A percentile compares a stretch with the other conserved stretches of the same genome.
Evolutionary conservation across 1,284 basidiomycete species (phyloP).

Genomic region (Ganoderma multipileum): DNA sequence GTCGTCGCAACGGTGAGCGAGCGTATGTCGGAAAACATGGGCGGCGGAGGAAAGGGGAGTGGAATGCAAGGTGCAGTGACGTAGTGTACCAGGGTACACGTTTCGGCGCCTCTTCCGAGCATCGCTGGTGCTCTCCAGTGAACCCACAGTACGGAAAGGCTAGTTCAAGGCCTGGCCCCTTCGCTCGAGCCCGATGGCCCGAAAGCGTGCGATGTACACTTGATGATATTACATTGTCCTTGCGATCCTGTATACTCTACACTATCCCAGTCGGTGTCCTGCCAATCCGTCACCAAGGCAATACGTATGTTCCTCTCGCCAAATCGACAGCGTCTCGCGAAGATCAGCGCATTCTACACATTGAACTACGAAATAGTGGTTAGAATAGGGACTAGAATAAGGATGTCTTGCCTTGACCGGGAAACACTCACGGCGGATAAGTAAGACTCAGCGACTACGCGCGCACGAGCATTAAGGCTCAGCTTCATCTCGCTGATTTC

Average conservation of each 20-base stretch:
- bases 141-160: no score
- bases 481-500: constrained; percentile 93
- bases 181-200: background rate
- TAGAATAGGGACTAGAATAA: constrained; percentile 2
- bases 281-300: no score
- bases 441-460: constrained; percentile 96
- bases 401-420: background rate
- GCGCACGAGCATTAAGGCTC: constrained; percentile 93
- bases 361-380: constrained; percentile 30
- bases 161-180: background rate
- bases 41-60: background rate
- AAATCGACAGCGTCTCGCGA: background rate
- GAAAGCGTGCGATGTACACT: background rate
- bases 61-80: background rate
- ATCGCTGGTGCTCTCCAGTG: no score
- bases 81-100: background rate
- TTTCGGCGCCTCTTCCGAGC: background rate
- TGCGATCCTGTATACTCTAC: constrained; percentile 22
- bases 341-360: constrained; percentile 17
- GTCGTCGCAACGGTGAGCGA: constrained; percentile 28
- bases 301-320: background rate
- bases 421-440: constrained; percentile 67
- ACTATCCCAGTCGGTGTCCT: constrained; percentile 4
- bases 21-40: constrained; percentile 29
- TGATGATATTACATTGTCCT: constrained; percentile 26